Conservation (phyloP, 2,329 filamentous ascomycete genomes). For the Trichoderma oligosporum region DNA sequence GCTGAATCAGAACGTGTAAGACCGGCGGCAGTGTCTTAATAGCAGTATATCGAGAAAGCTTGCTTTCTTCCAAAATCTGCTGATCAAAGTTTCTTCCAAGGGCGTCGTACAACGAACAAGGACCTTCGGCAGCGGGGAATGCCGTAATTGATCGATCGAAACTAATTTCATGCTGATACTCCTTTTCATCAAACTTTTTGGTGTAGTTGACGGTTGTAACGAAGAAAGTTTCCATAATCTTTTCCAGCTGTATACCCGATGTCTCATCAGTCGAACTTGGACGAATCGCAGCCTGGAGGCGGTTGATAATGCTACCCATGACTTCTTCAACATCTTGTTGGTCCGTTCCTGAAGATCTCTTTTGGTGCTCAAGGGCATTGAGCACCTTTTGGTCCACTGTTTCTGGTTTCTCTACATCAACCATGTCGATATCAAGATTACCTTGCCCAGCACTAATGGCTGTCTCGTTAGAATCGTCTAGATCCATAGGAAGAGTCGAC, state of each 20-base stretch:
- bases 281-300: slow-evolving; percentile 83
- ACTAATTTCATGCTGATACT: slow-evolving; percentile 42
- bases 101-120: slow-evolving; percentile 72
- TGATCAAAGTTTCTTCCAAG: slow-evolving; percentile 83
- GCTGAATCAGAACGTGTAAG: slow-evolving; percentile 83
- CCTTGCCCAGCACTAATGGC: not conserved
- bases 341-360: slow-evolving; percentile 51
- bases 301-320: slow-evolving; percentile 85
- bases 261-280: slow-evolving; percentile 58
- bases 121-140: slow-evolving; percentile 48
- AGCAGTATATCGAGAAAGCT: slow-evolving; percentile 61
- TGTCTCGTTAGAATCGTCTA: not conserved
- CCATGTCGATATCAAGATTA: slow-evolving; percentile 30
- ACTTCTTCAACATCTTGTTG: slow-evolving; percentile 98
- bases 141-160: slow-evolving; percentile 63
- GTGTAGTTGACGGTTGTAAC: slow-evolving; percentile 59
- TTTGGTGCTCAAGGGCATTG: slow-evolving; percentile 44
- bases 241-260: slow-evolving; percentile 74
- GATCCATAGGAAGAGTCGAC: not conserved
- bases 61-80: slow-evolving; percentile 66
- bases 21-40: slow-evolving; percentile 77
- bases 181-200: slow-evolving; percentile 46
- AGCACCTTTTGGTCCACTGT: slow-evolving; percentile 46
- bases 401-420: slow-evolving; percentile 31
- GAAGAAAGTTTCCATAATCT: slow-evolving; percentile 68